Evolutionary conservation across 768 basidiomycete genomes (phyloP), one percentile per base, ranked within the genome.

Genomic region (Suillus variegatus): DNA sequence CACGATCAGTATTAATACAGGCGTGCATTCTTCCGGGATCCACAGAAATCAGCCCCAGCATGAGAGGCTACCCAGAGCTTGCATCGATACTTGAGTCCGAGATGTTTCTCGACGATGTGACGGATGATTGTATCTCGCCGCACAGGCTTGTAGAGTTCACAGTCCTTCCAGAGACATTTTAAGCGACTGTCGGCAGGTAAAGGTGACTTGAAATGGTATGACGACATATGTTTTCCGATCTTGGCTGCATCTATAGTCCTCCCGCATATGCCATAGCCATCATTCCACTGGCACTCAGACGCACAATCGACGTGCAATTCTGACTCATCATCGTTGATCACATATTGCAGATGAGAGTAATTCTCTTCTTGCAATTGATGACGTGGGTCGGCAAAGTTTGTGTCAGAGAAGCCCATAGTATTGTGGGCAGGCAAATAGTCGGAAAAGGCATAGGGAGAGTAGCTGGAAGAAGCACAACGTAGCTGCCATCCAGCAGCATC

Each of bases 101-200:
- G 38, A 22, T 58, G 56, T 14, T 5, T 40, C 38, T 58, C 38
- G 14, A 2, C 4, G 22, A 58, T n/a, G 56, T 58, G 56, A 7
- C 56, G 56, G 9, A 18, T 14, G n/a, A 58, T 22, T 40, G 56
- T 58, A 25, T 58, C 56, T 40, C 56, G 56, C n/a, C 56, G 56
- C 4, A 57, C 13, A 13, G 13, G 7, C 36, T 14, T 57, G 16
- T 7, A 7, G 8, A 38, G n/a, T 40, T 18, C 4, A 22, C 38
- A 58, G 1, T 8, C 38, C 22, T 40, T 13, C 56, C 56, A 58
- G 14, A 22, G n/a, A 58, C 56, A 58, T 40, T 40, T 3, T 38
- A 57, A 8, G 9, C n/a, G 56, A 1, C 8, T 22, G n/a, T 14
- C 8, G 3, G 36, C 56, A 6, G 5, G n/a, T 1, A 57, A 2